These are phyloP conservation scores for Exophiala sp. DNA, from an alignment of 2,329 filamentous ascomycete genomes.

Conservation along the genomic window DNA sequence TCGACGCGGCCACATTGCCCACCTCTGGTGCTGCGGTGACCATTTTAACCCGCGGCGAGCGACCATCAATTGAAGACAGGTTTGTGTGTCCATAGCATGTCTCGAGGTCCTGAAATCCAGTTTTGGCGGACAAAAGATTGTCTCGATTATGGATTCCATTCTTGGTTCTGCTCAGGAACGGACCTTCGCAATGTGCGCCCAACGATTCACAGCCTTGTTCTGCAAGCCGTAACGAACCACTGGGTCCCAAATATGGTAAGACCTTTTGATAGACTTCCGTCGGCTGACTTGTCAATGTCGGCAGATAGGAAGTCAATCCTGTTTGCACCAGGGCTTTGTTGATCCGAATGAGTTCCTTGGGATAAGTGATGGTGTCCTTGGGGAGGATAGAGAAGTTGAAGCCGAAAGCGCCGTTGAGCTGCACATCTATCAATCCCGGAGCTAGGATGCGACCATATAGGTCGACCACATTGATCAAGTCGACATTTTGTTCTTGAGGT, in stretches of 20 bases:
- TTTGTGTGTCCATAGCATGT: conserved; percentile 43
- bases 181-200: conserved; percentile 56
- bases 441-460: conserved; percentile 48
- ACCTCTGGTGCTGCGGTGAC: background rate
- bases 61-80: background rate
- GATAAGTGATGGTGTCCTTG: background rate
- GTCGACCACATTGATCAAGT: conserved; percentile 44
- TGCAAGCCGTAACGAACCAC: conserved; percentile 44
- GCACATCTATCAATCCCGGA: conserved; percentile 54
- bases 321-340: conserved; percentile 30
- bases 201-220: conserved; percentile 59
- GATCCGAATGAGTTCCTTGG: background rate
- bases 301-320: conserved; percentile 12
- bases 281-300: conserved; percentile 13
- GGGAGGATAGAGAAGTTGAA: conserved; percentile 50
- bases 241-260: conserved; percentile 2
- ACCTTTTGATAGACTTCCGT: conserved; percentile 2
- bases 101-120: conserved; percentile 48
- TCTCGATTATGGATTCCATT: conserved; percentile 60
- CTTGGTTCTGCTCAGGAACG: conserved; percentile 51
- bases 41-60: background rate
- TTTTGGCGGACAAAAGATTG: conserved; percentile 58
- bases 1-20: conserved; percentile 44
- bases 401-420: conserved; percentile 49
- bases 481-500: background rate